Evolutionary conservation across 2,329 filamentous ascomycete species (phyloP), one percentile per base, ranked within the genome.

Genomic region (Ophiostoma australiae): DNA sequence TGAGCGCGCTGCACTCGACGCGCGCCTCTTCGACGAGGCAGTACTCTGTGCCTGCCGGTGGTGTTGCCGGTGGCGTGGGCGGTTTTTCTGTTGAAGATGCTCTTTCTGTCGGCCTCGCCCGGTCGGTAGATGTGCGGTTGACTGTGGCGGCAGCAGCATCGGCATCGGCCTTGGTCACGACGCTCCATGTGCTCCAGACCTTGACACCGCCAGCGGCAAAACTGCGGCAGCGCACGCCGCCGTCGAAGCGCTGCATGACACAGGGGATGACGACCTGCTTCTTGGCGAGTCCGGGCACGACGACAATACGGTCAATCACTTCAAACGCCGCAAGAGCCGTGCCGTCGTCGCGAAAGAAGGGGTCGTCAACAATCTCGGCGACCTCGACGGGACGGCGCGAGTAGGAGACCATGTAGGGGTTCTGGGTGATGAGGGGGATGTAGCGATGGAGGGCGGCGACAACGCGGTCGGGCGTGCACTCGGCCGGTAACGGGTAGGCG

Each of bases 191-290:
- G 71, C 78, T 80, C 77, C 82, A 80, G 69, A 84, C 79, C 20
- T 78, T 77, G 31, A 84, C 81, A 52, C 82, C 82, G 33, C 77
- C 81, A 3, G 79, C 77, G 4, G 82, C 82, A 58, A 81, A 77
- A 68, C 81, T 82, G 55, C 82, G 78, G 70, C 80, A 80, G n/a
- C 82, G 79, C 39, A 82, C 76, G 67, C 82, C 82, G 48, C 78
- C 75, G 31, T 77, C 76, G 41, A 81, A 79, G 72, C 76, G 78
- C 75, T 84, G 82, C 73, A 84, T 83, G 37, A 82, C 78, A 72
- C 80, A 81, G 4, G 80, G 80, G 71, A 84, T 80, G 69, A 74
- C 74, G 52, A 84, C 78, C 41, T 80, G 79, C 74, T 80, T 83
- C 67, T 75, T 74, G 35, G 75, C 77, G 33, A 82, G 73, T 66